Evolutionary conservation across 208 protist genomes (phyloP).

Genomic region (Spongospora subterranea): DNA sequence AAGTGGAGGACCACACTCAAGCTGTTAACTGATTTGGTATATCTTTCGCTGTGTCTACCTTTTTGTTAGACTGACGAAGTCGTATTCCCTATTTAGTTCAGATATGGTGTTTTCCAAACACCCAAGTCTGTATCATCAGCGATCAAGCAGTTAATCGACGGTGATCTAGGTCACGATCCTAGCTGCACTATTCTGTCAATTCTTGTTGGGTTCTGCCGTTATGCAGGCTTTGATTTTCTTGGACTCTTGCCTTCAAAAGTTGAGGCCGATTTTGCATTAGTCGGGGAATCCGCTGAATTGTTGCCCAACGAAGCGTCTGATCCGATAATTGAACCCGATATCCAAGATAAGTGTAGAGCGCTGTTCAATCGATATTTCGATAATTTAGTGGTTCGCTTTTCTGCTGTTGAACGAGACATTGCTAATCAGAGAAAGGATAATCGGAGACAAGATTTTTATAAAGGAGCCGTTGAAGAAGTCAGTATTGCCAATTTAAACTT

Average conservation of each 20-base stretch:
- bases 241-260: not conserved
- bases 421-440: constrained; percentile 10
- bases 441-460: constrained; percentile 10
- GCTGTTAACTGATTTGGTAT: constrained; percentile 46
- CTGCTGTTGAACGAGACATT: not conserved
- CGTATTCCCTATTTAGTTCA: not conserved
- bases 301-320: not conserved
- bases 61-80: not conserved
- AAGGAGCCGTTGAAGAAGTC: constrained; percentile 2
- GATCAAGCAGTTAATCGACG: constrained; percentile 36
- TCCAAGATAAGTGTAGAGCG: not conserved
- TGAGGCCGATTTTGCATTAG: not conserved
- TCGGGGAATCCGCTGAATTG: not conserved
- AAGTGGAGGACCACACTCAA: constrained; percentile 7
- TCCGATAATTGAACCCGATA: not conserved
- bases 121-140: not conserved
- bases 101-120: constrained; percentile 26
- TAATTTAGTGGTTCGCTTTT: not conserved
- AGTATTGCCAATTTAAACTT: not conserved
- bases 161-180: not conserved
- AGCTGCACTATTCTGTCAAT: constrained; percentile 54
- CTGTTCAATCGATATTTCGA: constrained; percentile 47
- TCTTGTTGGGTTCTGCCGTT: constrained; percentile 46
- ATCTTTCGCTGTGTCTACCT: not conserved
- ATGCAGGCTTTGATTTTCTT: constrained; percentile 36